Evolutionary conservation across 208 protist species (phyloP).

Genomic region (Acanthamoeba healyi): DNA sequence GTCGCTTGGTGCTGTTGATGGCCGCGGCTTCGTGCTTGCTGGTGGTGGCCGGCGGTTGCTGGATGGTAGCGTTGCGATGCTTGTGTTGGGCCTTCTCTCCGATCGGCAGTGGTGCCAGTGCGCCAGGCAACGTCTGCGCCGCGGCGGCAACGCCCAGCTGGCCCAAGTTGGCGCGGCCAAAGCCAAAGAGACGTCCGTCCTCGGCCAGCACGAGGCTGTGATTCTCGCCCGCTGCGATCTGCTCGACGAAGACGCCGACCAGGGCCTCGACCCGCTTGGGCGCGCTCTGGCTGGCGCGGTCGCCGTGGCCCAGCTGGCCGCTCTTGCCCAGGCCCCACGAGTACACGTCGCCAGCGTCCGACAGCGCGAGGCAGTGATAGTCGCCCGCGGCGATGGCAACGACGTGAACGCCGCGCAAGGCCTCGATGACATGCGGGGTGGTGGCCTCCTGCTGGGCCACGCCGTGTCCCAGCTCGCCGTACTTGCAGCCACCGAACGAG

Average conservation of each 20-base stretch:
- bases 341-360: neutral
- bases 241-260: neutral
- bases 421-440: neutral
- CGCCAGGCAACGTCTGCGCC: neutral
- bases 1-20: neutral
- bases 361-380: slow-evolving; percentile 21
- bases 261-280: slow-evolving; percentile 14
- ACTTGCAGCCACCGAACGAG: slow-evolving; percentile 49
- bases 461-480: slow-evolving; percentile 59
- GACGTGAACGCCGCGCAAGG: neutral
- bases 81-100: neutral
- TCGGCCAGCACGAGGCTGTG: slow-evolving; percentile 27
- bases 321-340: slow-evolving; percentile 31
- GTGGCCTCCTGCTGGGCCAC: neutral
- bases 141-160: neutral
- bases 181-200: neutral
- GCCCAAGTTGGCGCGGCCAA: neutral
- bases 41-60: neutral
- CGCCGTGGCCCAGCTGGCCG: slow-evolving; percentile 76
- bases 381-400: slow-evolving; percentile 48
- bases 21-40: neutral
- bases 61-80: too few relatives aligned
- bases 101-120: neutral
- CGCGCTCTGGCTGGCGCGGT: neutral
- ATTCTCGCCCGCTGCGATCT: slow-evolving; percentile 27